These are phyloP conservation scores for Rhynchosporium agropyri DNA, from an alignment of 2,329 filamentous ascomycete species.

Conservation along the genomic window DNA sequence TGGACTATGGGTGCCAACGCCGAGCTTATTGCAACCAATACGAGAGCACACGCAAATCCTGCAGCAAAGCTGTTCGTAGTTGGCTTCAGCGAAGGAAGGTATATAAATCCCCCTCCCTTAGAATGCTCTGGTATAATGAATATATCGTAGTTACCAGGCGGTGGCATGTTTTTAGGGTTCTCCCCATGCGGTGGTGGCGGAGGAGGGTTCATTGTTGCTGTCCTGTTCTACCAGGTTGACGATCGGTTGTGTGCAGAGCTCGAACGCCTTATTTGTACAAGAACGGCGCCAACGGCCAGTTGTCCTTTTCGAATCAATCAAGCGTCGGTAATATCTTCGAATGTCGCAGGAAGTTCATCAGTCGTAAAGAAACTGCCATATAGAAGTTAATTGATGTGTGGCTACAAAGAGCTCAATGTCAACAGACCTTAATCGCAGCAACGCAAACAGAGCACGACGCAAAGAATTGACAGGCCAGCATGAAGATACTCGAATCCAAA, in stretches of 20 bases:
- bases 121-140: slow-evolving; percentile 95
- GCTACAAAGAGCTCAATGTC: slow-evolving; percentile 17
- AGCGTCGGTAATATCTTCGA: slow-evolving; percentile 29
- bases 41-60: slow-evolving; percentile 76
- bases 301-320: slow-evolving; percentile 15
- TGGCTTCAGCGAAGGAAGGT: slow-evolving; percentile 85
- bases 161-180: slow-evolving; percentile 71
- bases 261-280: slow-evolving; percentile 15
- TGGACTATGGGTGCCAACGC: slow-evolving; percentile 73
- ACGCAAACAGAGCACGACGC: slow-evolving; percentile 18
- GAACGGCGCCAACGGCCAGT: slow-evolving; percentile 5
- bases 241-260: slow-evolving; percentile 14
- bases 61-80: slow-evolving; percentile 90
- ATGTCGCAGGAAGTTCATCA: slow-evolving; percentile 33
- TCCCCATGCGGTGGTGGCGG: slow-evolving; percentile 86
- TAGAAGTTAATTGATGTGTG: slow-evolving; percentile 6
- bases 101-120: slow-evolving; percentile 84
- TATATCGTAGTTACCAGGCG: slow-evolving; percentile 92
- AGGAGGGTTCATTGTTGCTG: slow-evolving; percentile 51
- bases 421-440: slow-evolving; percentile 17
- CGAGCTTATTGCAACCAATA: slow-evolving; percentile 72
- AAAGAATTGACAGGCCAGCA: slow-evolving; percentile 21
- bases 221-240: slow-evolving; percentile 23
- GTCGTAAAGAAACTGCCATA: slow-evolving; percentile 32
- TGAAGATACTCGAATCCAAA: slow-evolving; percentile 9